These are phyloP conservation scores for Alternaria rosae DNA, from an alignment of 2,329 filamentous ascomycete genomes.

Conservation along the genomic window DNA sequence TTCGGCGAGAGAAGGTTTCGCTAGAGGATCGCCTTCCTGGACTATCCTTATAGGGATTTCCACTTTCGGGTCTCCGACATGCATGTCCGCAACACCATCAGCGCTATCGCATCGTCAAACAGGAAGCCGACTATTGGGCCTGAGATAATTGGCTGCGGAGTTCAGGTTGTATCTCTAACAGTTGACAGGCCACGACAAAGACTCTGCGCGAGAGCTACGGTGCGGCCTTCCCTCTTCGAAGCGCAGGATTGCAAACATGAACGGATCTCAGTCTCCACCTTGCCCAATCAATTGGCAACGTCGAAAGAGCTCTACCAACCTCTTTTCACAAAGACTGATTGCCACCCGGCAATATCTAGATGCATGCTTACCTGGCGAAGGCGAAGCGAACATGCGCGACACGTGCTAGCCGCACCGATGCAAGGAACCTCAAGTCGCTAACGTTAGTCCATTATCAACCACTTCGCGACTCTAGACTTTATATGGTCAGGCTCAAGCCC, in stretches of 20 bases:
- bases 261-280: neutral
- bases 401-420: neutral
- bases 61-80: conserved; percentile 12
- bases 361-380: neutral
- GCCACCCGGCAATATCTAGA: neutral
- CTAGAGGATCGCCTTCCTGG: conserved; percentile 7
- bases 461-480: neutral
- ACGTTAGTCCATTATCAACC: neutral
- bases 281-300: neutral
- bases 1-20: conserved; percentile 9
- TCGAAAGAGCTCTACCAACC: neutral
- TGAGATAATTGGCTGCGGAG: neutral
- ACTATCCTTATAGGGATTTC: conserved; percentile 2
- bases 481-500: conserved; percentile 5
- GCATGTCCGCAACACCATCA: conserved; percentile 12
- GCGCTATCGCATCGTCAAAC: conserved; percentile 1
- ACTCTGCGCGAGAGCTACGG: neutral
- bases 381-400: neutral
- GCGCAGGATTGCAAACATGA: neutral
- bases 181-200: neutral
- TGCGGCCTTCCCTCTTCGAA: neutral
- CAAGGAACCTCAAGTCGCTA: neutral
- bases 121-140: neutral
- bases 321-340: neutral
- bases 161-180: neutral